Conservation (phyloP, 2,329 filamentous ascomycete species). For the Cylindrodendrum hubeiense region DNA sequence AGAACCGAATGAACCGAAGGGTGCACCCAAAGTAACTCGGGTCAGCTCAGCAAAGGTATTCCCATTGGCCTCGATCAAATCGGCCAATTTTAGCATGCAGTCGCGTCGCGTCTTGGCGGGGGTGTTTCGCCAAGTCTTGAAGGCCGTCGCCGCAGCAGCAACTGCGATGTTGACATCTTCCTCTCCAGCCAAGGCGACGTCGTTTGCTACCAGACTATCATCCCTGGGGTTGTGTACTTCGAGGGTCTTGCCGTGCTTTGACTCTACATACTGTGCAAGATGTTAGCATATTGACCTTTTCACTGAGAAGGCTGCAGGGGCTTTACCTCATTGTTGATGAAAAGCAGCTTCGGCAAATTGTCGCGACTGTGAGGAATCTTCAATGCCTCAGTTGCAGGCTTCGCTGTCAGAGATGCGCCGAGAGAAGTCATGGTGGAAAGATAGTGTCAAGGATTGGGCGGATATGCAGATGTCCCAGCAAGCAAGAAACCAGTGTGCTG, state of each 20-base stretch:
- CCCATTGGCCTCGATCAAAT: slow-evolving; percentile 53
- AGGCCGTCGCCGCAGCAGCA: slow-evolving; percentile 59
- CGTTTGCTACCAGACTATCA: slow-evolving; percentile 61
- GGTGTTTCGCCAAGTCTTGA: slow-evolving; percentile 56
- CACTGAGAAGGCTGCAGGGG: not conserved
- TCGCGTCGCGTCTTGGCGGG: slow-evolving; percentile 51
- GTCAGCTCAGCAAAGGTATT: slow-evolving; percentile 54
- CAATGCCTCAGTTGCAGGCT: slow-evolving; percentile 12
- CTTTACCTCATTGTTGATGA: slow-evolving; percentile 53
- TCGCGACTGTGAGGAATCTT: slow-evolving; percentile 45
- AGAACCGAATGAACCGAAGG: slow-evolving; percentile 57
- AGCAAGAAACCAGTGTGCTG: not conserved
- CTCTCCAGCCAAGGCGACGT: slow-evolving; percentile 59
- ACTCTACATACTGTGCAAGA: slow-evolving; percentile 51
- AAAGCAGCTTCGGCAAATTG: slow-evolving; percentile 52
- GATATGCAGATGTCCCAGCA: not conserved
- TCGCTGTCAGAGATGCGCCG: slow-evolving; percentile 36
- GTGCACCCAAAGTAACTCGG: slow-evolving; percentile 60
- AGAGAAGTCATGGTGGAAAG: slow-evolving; percentile 38
- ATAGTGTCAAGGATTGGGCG: not conserved
- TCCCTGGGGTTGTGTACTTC: slow-evolving; percentile 63
- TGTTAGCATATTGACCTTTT: not conserved
- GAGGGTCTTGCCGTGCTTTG: slow-evolving; percentile 58
- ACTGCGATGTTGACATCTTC: slow-evolving; percentile 61
- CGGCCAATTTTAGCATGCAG: slow-evolving; percentile 59